Base-by-base conservation (phyloP, 306 rosid species). In the Trifolium subterraneum region DNA sequence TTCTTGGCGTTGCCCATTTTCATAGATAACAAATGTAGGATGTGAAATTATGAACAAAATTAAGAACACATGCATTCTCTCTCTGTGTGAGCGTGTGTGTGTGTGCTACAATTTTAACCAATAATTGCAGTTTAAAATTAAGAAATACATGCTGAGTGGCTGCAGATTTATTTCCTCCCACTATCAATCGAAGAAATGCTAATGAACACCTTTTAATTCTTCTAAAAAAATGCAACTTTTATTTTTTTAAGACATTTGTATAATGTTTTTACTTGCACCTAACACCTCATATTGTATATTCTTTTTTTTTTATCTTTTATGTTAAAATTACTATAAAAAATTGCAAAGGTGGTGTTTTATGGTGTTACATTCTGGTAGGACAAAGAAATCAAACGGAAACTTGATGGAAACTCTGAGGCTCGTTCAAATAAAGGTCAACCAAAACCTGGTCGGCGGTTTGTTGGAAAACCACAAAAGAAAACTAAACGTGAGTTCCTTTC, bases 401-500 rank as follows among this genome's bases (percentile, higher is more conserved):
- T 18, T 68, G 71, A 78, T 72, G 85, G 79, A 64, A 74, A 66
- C 45, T 15, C 54, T 55, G 15, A 64, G 39, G 81, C 64, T 79
- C 62, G 72, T 81, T 73, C 89, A 8, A 76, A 81, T 75, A 89
- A 86, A 77, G 81, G 81, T 39, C 88, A 72, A 69, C 59, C 86
- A 38, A 91, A 81, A 80, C 84, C 86, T 61, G 70, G 81, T 52
- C 59, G 66, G 59, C 65, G 77, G 45, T 50, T 73, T 80, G 72
- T 87, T 70, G 70, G 88, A 82, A 84, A 84, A 74, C 15, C 92
- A 68, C 81, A 56, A 19, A 86, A 89, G 88, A 93, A 75, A 75
- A 42, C 19, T 64, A 90, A 88, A 75, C 66, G 97, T 90, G 70
- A 89, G 86, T 66, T 77, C 15, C 68, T 67, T 64, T 63, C 10